phyloP scores from a whole-genome alignment of 2,329 filamentous ascomycete species.

The Passalora sequoiae region DNA sequence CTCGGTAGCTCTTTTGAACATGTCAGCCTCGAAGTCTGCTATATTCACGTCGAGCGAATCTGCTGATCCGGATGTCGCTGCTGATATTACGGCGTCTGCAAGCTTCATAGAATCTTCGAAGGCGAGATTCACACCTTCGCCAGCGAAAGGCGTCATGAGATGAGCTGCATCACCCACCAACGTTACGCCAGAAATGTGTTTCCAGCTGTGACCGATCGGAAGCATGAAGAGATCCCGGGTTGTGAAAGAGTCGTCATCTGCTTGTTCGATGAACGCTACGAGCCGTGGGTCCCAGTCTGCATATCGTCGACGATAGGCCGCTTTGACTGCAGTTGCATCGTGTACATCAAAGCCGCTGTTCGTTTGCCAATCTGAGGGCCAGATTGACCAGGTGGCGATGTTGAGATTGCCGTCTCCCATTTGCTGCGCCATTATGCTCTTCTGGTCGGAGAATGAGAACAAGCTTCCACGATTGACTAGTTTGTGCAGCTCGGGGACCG shows the following conservation, averaged over 20 bases:
- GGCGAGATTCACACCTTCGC: slow-evolving; percentile 20
- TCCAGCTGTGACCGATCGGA: slow-evolving; percentile 37
- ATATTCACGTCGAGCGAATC: slow-evolving; percentile 29
- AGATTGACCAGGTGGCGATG: slow-evolving; percentile 17
- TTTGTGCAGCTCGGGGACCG: slow-evolving; percentile 28
- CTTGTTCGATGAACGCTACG: slow-evolving; percentile 25
- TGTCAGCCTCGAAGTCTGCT: slow-evolving; percentile 34
- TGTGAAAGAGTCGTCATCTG: slow-evolving; percentile 24
- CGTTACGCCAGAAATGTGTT: slow-evolving; percentile 35
- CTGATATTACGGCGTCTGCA: slow-evolving; percentile 31
- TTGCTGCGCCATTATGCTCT: slow-evolving; percentile 24
- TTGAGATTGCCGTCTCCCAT: slow-evolving; percentile 25
- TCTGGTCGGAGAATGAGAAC: slow-evolving; percentile 29
- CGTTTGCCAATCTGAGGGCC: slow-evolving; percentile 16
- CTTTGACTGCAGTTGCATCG: slow-evolving; percentile 21
- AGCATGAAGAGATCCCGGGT: slow-evolving; percentile 37
- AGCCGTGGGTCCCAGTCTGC: slow-evolving; percentile 37
- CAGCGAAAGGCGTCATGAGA: slow-evolving; percentile 24
- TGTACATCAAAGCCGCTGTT: slow-evolving; percentile 13
- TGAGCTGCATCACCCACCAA: slow-evolving; percentile 31
- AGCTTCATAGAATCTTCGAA: slow-evolving; percentile 26
- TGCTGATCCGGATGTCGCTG: slow-evolving; percentile 12
- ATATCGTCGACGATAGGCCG: slow-evolving; percentile 24
- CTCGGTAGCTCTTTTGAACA: slow-evolving; percentile 35
- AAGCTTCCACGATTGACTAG: slow-evolving; percentile 34